Conservation (phyloP, 1,284 basidiomycete species). For the Ceratobasidium sp. region DNA sequence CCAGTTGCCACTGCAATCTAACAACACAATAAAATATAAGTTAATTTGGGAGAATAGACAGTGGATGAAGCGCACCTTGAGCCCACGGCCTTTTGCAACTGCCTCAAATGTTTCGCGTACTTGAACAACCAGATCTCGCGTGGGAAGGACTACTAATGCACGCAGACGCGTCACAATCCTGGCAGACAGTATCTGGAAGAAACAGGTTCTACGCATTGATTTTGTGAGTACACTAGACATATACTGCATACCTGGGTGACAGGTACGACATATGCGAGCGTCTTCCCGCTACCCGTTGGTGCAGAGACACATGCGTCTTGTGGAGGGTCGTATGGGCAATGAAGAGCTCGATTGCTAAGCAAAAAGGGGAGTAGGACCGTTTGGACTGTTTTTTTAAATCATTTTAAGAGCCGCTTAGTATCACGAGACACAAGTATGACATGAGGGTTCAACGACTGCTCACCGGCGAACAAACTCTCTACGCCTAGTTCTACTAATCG, state of each 20-base stretch:
- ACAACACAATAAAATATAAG: not conserved
- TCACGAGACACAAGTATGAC: not conserved
- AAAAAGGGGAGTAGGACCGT: slow-evolving; percentile 83
- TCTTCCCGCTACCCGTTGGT: slow-evolving; percentile 97
- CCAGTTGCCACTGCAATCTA: slow-evolving; percentile 84
- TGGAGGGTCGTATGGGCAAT: slow-evolving; percentile 75
- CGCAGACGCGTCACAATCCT: slow-evolving; percentile 84
- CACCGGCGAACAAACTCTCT: slow-evolving; percentile 86
- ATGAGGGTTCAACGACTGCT: slow-evolving; percentile 49
- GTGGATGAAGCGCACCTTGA: slow-evolving; percentile 68
- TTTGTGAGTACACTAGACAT: not conserved
- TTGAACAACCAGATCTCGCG: slow-evolving; percentile 93
- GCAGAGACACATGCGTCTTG: slow-evolving; percentile 95
- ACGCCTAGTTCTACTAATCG: slow-evolving; percentile 80
- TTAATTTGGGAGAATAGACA: slow-evolving; percentile 22
- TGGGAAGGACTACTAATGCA: slow-evolving; percentile 94
- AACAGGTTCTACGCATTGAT: not conserved
- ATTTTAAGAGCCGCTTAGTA: slow-evolving; percentile 20
- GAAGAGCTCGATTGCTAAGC: slow-evolving; percentile 64
- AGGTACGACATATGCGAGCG: slow-evolving; percentile 91
- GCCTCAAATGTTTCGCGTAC: slow-evolving; percentile 92
- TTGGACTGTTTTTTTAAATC: slow-evolving; percentile 67
- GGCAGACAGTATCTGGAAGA: slow-evolving; percentile 69
- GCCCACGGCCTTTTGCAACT: slow-evolving; percentile 82
- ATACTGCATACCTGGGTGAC: slow-evolving; percentile 77